Percentiles rank a stretch among this genome's conserved stretches.
Conservation (phyloP, 495 filamentous ascomycete genomes). For the Neurospora sp. region DNA sequence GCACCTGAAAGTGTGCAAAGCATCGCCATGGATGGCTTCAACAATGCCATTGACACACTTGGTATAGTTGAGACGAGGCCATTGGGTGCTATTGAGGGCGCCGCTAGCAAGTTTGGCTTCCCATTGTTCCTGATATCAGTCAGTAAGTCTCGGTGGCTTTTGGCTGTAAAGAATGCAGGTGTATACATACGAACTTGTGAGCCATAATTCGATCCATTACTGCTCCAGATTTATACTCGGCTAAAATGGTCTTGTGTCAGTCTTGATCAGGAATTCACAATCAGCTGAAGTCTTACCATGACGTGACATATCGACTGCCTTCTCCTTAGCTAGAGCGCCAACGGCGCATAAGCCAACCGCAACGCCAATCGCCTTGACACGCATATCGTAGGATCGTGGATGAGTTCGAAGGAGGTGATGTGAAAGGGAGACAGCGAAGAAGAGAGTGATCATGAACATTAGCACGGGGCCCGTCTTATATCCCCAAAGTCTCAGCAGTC, state of each 20-base stretch:
- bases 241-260: neutral
- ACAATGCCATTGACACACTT: slow-evolving; percentile 37
- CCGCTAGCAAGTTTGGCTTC: neutral
- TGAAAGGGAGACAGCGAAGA: neutral
- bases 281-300: neutral
- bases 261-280: neutral
- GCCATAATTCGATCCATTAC: slow-evolving; percentile 8
- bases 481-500: neutral
- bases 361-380: neutral
- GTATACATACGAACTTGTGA: slow-evolving; percentile 1
- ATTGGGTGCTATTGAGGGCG: neutral
- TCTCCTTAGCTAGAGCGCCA: neutral
- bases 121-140: slow-evolving; percentile 1
- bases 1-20: slow-evolving; percentile 36
- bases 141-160: neutral
- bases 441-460: neutral
- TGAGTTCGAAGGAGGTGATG: neutral
- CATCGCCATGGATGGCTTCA: slow-evolving; percentile 24
- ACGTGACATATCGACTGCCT: neutral
- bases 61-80: slow-evolving; percentile 1
- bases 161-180: neutral
- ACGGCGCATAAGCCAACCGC: neutral
- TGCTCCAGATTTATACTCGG: neutral
- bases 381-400: neutral
- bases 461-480: neutral